These are phyloP conservation scores for Boletellus emodensis DNA, from an alignment of 768 basidiomycete species.

Conservation along the genomic window DNA sequence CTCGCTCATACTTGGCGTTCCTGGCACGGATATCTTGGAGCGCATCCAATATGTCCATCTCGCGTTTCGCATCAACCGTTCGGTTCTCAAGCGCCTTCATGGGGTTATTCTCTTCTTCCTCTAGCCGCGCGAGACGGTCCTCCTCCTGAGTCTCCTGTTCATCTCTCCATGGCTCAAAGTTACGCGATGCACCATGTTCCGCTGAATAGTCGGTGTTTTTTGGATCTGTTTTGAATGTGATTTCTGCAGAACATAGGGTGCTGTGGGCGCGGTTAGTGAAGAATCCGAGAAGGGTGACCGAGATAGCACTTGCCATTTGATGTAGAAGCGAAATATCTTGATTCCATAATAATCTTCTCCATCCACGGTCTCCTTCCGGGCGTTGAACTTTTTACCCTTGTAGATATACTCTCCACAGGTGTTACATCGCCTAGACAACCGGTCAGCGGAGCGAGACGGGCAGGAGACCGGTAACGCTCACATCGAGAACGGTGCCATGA, in stretches of 20 bases:
- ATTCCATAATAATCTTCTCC: conserved; percentile 98
- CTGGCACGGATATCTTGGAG: conserved; percentile 87
- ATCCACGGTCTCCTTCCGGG: conserved; percentile 95
- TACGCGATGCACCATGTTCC: conserved; percentile 95
- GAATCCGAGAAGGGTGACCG: not conserved
- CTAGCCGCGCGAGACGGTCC: conserved; percentile 79
- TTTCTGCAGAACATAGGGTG: conserved; percentile 94
- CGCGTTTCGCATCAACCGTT: conserved; percentile 87
- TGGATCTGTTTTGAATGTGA: conserved; percentile 99
- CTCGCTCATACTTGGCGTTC: conserved; percentile 84
- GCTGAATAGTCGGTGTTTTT: conserved; percentile 93
- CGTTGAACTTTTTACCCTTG: conserved; percentile 99
- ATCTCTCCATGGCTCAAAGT: conserved; percentile 97
- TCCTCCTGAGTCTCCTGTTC: conserved; percentile 73
- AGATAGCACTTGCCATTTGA: conserved; percentile 65
- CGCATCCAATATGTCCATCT: conserved; percentile 98
- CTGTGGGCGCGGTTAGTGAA: conserved; percentile 39
- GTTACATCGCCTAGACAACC: conserved; percentile 70
- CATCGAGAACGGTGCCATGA: conserved; percentile 99
- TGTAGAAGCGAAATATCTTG: conserved; percentile 92
- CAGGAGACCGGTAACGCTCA: conserved; percentile 31
- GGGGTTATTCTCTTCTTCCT: conserved; percentile 93
- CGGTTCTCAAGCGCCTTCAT: conserved; percentile 97
- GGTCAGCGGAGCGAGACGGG: conserved; percentile 8
- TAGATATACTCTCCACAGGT: conserved; percentile 99